Percentiles rank a stretch among this genome's conserved stretches.
Conservation (phyloP, 495 filamentous ascomycete species). For the Podospora pseudopauciseta region DNA sequence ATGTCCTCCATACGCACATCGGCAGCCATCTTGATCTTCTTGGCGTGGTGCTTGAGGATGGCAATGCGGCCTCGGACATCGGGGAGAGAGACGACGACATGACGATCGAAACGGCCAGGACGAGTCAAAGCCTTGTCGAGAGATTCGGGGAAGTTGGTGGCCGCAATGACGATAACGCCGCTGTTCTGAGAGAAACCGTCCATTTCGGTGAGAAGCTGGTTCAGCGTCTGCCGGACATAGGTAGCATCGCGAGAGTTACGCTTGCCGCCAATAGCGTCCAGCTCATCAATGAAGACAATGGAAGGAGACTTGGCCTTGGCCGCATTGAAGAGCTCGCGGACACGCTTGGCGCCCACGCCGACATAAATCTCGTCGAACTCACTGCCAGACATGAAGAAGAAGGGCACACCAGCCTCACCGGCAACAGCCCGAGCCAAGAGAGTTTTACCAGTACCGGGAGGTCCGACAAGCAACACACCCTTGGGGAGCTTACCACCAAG, state of each 20-base stretch:
- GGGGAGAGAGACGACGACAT: slow-evolving; percentile 81
- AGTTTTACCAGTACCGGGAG: slow-evolving; percentile 98
- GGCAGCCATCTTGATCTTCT: slow-evolving; percentile 70
- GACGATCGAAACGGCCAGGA: slow-evolving; percentile 92
- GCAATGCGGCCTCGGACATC: slow-evolving; percentile 93
- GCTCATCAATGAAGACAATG: slow-evolving; percentile 97
- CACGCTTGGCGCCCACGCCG: slow-evolving; percentile 94
- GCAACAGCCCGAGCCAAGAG: slow-evolving; percentile 92
- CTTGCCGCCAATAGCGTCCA: slow-evolving; percentile 94
- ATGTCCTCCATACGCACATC: slow-evolving; percentile 80
- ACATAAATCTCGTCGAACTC: slow-evolving; percentile 99
- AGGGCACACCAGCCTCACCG: slow-evolving; percentile 94
- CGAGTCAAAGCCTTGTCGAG: slow-evolving; percentile 93
- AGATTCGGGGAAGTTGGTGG: slow-evolving; percentile 91
- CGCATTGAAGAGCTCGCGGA: slow-evolving; percentile 87
- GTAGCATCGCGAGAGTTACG: slow-evolving; percentile 89
- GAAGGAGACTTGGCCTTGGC: slow-evolving; percentile 87
- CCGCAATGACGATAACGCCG: slow-evolving; percentile 90
- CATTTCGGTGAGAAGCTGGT: slow-evolving; percentile 95
- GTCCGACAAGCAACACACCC: slow-evolving; percentile 90
- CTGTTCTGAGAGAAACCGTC: slow-evolving; percentile 94
- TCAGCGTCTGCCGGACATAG: slow-evolving; percentile 96
- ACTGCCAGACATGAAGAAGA: slow-evolving; percentile 99
- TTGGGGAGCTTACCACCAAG: slow-evolving; percentile 96
- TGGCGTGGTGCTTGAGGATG: slow-evolving; percentile 88